Evolutionary conservation across 2,329 filamentous ascomycete genomes (phyloP).

Genomic region (Paraphoma chrysanthemicola): DNA sequence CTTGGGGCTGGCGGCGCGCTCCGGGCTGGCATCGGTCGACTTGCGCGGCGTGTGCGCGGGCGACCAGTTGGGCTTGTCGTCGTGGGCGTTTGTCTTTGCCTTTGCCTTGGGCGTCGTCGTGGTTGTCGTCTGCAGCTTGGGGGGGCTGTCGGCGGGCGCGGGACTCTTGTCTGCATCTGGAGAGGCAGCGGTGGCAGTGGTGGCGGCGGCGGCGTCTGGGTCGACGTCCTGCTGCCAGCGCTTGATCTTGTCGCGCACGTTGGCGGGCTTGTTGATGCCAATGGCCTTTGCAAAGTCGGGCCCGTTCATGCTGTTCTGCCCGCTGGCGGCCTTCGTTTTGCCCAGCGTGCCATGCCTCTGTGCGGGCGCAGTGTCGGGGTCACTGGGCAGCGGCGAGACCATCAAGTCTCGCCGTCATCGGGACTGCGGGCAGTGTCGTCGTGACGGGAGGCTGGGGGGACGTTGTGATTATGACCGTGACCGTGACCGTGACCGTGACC

Average conservation of each 20-base stretch:
- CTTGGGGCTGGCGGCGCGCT: slow-evolving; percentile 40
- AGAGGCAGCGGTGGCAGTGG: too few species aligned
- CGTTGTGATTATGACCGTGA: slow-evolving; percentile 5
- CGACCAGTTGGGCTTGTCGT: slow-evolving; percentile 37
- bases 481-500: slow-evolving; percentile 5
- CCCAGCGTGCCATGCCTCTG: slow-evolving; percentile 38
- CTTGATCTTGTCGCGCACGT: slow-evolving; percentile 76
- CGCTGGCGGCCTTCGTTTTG: slow-evolving; percentile 35
- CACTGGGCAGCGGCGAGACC: slow-evolving; percentile 30
- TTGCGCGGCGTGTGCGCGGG: slow-evolving; percentile 33
- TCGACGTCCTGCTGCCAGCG: slow-evolving; percentile 85
- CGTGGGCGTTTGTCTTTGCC: slow-evolving; percentile 28
- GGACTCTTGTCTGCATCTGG: slow-evolving; percentile 16
- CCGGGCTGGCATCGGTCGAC: slow-evolving; percentile 31
- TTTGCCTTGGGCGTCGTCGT: slow-evolving; percentile 20
- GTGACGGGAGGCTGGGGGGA: slow-evolving; percentile 4
- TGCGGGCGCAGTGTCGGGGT: slow-evolving; percentile 23
- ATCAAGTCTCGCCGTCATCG: slow-evolving; percentile 32
- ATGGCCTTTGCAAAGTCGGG: slow-evolving; percentile 50
- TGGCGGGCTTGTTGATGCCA: slow-evolving; percentile 51
- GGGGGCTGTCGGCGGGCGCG: slow-evolving; percentile 6
- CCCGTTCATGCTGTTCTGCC: slow-evolving; percentile 41
- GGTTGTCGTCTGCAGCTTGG: too few species aligned
- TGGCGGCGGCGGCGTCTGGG: slow-evolving; percentile 52
- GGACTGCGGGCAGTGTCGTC: slow-evolving; percentile 18